Evolutionary conservation across 192 early-diverging fungal species (phyloP).

Genomic region (Coemansia sp.): DNA sequence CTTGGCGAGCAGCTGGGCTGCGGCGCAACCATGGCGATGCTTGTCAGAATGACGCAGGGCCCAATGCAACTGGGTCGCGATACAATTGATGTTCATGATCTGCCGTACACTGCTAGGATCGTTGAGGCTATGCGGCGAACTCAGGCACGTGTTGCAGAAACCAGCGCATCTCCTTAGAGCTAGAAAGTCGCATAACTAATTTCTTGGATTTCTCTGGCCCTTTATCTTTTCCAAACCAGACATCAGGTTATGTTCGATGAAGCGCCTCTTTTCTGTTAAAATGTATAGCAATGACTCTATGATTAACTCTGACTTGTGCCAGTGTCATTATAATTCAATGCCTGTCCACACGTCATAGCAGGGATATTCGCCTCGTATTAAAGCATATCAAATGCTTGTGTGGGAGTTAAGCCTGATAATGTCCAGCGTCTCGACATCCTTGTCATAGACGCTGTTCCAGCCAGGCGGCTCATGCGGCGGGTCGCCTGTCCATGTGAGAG

Average conservation of each 20-base stretch:
- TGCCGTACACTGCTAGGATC: slow-evolving; percentile 33
- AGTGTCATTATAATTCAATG: too few relatives aligned
- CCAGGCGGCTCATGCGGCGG: slow-evolving; percentile 63
- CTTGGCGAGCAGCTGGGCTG: slow-evolving; percentile 59
- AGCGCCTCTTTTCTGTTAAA: too few relatives aligned
- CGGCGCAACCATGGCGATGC: slow-evolving; percentile 62
- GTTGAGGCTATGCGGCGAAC: slow-evolving; percentile 27
- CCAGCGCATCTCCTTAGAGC: too few relatives aligned
- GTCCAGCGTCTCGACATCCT: slow-evolving; percentile 37
- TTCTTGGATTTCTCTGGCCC: too few relatives aligned
- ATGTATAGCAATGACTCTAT: too few relatives aligned
- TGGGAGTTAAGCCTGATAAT: slow-evolving; percentile 7
- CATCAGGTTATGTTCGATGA: too few relatives aligned
- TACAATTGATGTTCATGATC: slow-evolving; percentile 44
- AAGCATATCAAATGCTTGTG: too few relatives aligned
- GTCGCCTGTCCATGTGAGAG: slow-evolving; percentile 57
- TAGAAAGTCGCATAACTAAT: too few relatives aligned
- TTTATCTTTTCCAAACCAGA: too few relatives aligned
- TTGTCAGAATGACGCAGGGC: slow-evolving; percentile 63
- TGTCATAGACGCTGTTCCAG: slow-evolving; percentile 69
- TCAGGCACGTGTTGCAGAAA: background rate
- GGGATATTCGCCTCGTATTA: too few relatives aligned
- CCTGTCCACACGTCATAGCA: too few relatives aligned
- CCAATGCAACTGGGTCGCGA: slow-evolving; percentile 53
- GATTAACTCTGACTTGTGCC: too few relatives aligned